Base-by-base conservation (phyloP, 140 eudicot genomes). In the Bidens hawaiensis region DNA sequence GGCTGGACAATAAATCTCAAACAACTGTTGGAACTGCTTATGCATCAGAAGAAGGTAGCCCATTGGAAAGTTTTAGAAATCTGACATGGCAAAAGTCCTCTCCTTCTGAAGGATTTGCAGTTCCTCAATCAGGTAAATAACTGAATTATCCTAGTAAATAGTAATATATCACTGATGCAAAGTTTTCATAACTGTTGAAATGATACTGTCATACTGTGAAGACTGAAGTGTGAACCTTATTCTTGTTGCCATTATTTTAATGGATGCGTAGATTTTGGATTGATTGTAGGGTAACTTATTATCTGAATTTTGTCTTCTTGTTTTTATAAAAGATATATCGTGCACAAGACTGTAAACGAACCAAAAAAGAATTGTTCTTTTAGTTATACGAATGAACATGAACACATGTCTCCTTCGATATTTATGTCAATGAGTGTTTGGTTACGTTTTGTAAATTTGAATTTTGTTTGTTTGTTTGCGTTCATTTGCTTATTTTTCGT, bases 11-110 rank as follows among this genome's bases (percentile, higher is more conserved):
- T 60, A 93, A 93, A 81, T 83, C 94, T 41, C 76, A 75, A 26
- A 73, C 95, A 24, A 77, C 94, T 36, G 72, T 65, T 28, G 90
- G 65, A 80, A 81, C 90, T 46, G 79, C 94, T 54, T 82, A 78
- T 76, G 87, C 90, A 64, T 93, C 99, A 5, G 97, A 85, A 81
- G 95, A 82, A 52, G 94, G 96, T 59, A 93, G 99, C 73, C 94
- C 96, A n/a, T 64, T 93, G 82, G 95, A 85, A 62, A 85, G 83
- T 67, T 85, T 79, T 14, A 69, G 81, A 42, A 81, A 86, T 46
- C 62, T 71, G 47, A 74, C 80, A 5, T 81, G 89, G 88, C 85
- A 78, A 58, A 93, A 88, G 79, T 81, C 99, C 61, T 83, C 99
- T 21, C 65, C 77, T 65, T 80, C 89, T 68, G 86, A 93, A 56